Evolutionary conservation across 805 yeast species (phyloP), one percentile per base, ranked within the genome.

Genomic region (Metschnikowia aberdeeniae): DNA sequence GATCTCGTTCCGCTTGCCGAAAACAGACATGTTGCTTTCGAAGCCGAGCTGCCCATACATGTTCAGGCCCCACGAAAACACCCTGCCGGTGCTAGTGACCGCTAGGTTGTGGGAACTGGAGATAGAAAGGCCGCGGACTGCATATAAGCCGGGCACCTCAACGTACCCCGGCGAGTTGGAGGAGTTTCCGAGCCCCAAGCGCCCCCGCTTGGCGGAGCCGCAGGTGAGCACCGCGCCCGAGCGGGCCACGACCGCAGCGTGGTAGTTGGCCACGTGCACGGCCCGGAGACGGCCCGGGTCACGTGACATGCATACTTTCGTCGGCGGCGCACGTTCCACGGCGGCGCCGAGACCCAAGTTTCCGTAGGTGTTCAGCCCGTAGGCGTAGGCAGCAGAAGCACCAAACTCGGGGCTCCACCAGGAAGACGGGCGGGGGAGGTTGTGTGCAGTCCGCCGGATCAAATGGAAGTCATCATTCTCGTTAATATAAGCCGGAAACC

Each of bases 11-110:
- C 54, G 56, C 5, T 56, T 61, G 22, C 54, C 47, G 11, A 50
- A 45, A 6, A 56, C 38, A 24, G 52, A 43, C 19, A 53, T 45
- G 44, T 40, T 6, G 55, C 36, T 2, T 55, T 32, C 6, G 64
- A 53, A 57, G 0, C 95, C 95, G 19, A 87, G 62, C 58, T 86
- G 95, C n/a, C 76, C 76, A 59, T 62, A 74, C 13, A 73, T 68
- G 56, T 87, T 87, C 49, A 80, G 72, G 0, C 97, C 97, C 95
- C 96, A 90, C 0, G 89, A 64, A 50, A 72, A 84, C 1, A 88
- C 67, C n/a, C 74, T 73, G 32, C 81, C 80, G 12, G 63, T 53
- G 0, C 65, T 56, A 0, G 84, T 76, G 17, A 86, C 53, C 0
- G 77, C 84, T 8, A 89, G 55, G 0, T 87, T 68, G 58, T 87